Conservation (phyloP, 2,329 filamentous ascomycete species). For the Pseudogymnoascus sp. region DNA sequence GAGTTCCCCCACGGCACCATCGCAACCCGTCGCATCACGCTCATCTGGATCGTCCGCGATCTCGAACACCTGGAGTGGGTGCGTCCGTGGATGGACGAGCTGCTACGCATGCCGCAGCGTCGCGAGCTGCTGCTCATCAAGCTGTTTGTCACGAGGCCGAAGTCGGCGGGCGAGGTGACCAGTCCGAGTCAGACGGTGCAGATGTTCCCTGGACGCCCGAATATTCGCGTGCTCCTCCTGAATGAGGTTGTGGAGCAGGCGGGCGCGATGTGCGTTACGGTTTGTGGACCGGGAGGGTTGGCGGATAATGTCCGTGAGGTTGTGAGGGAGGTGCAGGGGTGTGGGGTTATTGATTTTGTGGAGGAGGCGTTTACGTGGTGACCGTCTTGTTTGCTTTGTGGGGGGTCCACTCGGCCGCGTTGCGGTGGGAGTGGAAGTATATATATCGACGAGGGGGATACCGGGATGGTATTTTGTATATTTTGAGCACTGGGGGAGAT, state of each 20-base stretch:
- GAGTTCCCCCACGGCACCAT: slow-evolving; percentile 64
- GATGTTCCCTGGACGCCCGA: slow-evolving; percentile 85
- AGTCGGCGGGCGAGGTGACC: slow-evolving; percentile 72
- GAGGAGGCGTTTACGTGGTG: slow-evolving; percentile 65
- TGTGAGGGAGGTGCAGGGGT: slow-evolving; percentile 55
- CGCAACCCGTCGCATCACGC: slow-evolving; percentile 70
- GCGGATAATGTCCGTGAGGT: slow-evolving; percentile 68
- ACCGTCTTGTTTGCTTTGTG: background rate
- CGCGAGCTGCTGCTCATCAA: slow-evolving; percentile 78
- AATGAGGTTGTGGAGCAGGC: slow-evolving; percentile 75
- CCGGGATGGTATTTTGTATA: background rate
- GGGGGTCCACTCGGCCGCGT: background rate
- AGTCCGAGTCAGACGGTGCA: slow-evolving; percentile 73
- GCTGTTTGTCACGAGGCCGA: slow-evolving; percentile 83
- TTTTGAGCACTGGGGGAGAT: background rate
- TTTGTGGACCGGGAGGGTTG: slow-evolving; percentile 68
- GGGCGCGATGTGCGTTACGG: slow-evolving; percentile 81
- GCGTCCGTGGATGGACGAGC: slow-evolving; percentile 68
- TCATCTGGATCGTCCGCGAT: slow-evolving; percentile 90
- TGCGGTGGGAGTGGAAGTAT: background rate
- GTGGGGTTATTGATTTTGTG: slow-evolving; percentile 60
- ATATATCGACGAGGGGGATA: background rate
- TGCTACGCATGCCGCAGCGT: slow-evolving; percentile 72
- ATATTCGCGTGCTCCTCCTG: slow-evolving; percentile 68
- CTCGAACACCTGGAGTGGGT: slow-evolving; percentile 90